Conservation (phyloP, 495 filamentous ascomycete species). For the Podospora comata region DNA sequence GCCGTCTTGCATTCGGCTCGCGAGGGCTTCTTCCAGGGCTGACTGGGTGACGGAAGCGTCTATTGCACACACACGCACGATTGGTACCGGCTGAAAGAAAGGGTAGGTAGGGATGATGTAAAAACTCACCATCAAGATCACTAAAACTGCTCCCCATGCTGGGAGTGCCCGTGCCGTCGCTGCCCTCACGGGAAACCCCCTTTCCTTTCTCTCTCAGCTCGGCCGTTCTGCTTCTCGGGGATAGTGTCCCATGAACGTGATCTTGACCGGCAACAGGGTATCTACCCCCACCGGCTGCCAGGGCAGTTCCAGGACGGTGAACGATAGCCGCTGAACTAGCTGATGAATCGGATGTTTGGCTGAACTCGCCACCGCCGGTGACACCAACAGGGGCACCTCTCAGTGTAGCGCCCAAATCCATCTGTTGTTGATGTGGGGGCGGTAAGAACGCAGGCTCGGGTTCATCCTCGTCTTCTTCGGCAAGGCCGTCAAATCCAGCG, state of each 20-base stretch:
- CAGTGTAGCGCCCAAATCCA: slow-evolving; percentile 64
- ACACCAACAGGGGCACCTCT: slow-evolving; percentile 38
- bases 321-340: slow-evolving; percentile 55
- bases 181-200: slow-evolving; percentile 60
- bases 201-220: slow-evolving; percentile 48
- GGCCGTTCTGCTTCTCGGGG: slow-evolving; percentile 52
- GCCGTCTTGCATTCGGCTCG: slow-evolving; percentile 85
- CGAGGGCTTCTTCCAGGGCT: slow-evolving; percentile 86
- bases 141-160: slow-evolving; percentile 99
- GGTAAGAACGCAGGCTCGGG: slow-evolving; percentile 73
- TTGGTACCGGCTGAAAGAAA: slow-evolving; percentile 12
- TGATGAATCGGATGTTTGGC: slow-evolving; percentile 57
- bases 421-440: slow-evolving; percentile 38
- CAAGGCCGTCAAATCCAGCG: slow-evolving; percentile 3
- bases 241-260: slow-evolving; percentile 22
- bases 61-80: slow-evolving; percentile 30
- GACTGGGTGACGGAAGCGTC: slow-evolving; percentile 93
- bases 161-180: slow-evolving; percentile 82
- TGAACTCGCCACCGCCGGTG: slow-evolving; percentile 22
- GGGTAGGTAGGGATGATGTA: neutral
- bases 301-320: slow-evolving; percentile 11
- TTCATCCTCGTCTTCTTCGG: slow-evolving; percentile 52
- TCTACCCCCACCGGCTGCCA: slow-evolving; percentile 9
- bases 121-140: slow-evolving; percentile 80
- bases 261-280: slow-evolving; percentile 9